A percentile compares a stretch with the other conserved stretches of the same genome.
These are phyloP conservation scores for Perkinsela sp. DNA, from an alignment of 208 protist genomes.

Conservation along the genomic window DNA sequence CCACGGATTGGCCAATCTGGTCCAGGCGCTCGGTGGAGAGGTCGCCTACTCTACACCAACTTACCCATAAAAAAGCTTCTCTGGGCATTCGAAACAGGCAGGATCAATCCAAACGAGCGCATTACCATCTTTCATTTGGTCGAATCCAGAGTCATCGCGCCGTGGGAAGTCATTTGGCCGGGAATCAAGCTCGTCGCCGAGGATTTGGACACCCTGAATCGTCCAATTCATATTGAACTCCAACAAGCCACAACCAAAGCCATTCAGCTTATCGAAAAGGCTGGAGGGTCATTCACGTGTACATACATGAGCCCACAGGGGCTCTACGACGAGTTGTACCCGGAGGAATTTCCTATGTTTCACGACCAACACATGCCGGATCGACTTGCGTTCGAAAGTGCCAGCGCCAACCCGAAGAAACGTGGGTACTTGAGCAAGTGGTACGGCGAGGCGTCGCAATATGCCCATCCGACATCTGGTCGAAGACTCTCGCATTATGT, in stretches of 20 bases:
- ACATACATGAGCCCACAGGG: constrained; percentile 65
- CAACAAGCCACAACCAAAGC: constrained; percentile 41
- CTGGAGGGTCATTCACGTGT: constrained; percentile 44
- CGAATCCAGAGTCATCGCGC: constrained; percentile 23
- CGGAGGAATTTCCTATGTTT: constrained; percentile 46
- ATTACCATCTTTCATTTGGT: constrained; percentile 54
- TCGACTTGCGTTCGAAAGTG: constrained; percentile 28
- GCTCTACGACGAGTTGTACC: constrained; percentile 49
- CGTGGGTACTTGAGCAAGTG: constrained; percentile 50
- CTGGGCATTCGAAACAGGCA: constrained; percentile 48
- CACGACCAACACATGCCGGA: constrained; percentile 44
- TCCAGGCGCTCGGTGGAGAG: constrained; percentile 48
- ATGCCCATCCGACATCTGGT: constrained; percentile 40
- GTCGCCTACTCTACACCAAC: constrained; percentile 33
- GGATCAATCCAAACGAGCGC: constrained; percentile 51
- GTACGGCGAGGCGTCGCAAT: constrained; percentile 56
- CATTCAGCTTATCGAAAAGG: constrained; percentile 49
- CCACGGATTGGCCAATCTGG: constrained; percentile 40
- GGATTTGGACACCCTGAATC: constrained; percentile 22
- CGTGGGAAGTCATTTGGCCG: constrained; percentile 44
- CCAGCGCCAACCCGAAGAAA: constrained; percentile 25
- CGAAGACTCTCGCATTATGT: constrained; percentile 39
- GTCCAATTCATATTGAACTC: constrained; percentile 51
- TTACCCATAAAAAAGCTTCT: constrained; percentile 30
- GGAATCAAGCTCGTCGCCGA: constrained; percentile 40